Evolutionary conservation across 345 rosid species (phyloP).

Genomic region (Rubroshorea leprosula): DNA sequence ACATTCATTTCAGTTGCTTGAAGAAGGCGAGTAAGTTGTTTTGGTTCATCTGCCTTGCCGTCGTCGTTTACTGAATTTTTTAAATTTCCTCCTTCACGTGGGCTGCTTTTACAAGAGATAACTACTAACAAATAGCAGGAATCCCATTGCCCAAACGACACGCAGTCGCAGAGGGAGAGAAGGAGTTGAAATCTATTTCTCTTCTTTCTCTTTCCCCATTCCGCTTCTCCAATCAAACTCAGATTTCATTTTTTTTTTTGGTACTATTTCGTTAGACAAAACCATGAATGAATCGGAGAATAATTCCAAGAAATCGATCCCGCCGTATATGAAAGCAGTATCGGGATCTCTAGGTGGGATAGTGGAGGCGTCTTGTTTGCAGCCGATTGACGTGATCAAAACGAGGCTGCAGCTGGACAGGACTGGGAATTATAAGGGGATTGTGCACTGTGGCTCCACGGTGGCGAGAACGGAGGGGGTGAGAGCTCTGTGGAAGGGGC

Average conservation of each 20-base stretch:
- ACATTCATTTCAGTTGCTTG: too few relatives aligned
- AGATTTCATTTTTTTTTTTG: background rate
- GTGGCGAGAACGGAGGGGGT: constrained; percentile 65
- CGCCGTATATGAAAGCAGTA: constrained; percentile 86
- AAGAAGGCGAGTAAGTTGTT: too few relatives aligned
- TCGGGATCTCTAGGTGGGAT: constrained; percentile 87
- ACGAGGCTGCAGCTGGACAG: constrained; percentile 87
- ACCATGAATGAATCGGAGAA: constrained; percentile 12
- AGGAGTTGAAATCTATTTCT: background rate
- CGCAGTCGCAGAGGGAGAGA: background rate
- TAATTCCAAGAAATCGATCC: constrained; percentile 33
- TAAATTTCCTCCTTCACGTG: too few relatives aligned
- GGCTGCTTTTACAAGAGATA: too few relatives aligned
- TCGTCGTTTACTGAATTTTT: too few relatives aligned
- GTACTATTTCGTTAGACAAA: background rate
- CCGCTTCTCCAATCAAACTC: background rate
- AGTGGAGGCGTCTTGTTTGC: constrained; percentile 85
- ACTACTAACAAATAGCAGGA: too few relatives aligned
- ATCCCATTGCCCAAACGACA: too few relatives aligned
- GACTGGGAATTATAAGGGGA: constrained; percentile 63
- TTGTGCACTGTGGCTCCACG: constrained; percentile 71
- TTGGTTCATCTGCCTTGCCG: too few relatives aligned
- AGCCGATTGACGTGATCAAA: constrained; percentile 93
- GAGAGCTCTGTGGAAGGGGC: constrained; percentile 87
- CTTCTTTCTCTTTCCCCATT: constrained; percentile 3